Base-by-base conservation (phyloP, 83 land plant species). In the Diphasiastrum complanatum region DNA sequence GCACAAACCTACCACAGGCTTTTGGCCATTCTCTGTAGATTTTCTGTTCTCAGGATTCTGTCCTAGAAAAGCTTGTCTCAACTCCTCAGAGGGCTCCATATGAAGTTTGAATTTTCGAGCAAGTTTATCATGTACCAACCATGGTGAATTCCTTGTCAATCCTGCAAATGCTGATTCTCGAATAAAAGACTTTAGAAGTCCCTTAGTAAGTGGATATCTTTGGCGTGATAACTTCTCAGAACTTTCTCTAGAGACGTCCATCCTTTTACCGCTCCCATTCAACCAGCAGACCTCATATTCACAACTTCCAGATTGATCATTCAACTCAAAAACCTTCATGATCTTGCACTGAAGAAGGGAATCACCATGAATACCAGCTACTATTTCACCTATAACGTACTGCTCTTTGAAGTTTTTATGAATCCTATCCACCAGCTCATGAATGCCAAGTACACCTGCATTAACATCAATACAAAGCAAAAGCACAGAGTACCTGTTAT, bases 241-340 rank as follows among this genome's bases (percentile, higher is more conserved):
- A 27, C 46, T 45, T 35, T 47, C 70, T 33, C 48, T 48, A 43
- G 75, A 69, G 5, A 33, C 62, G 31, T 65, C 66, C 22, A 33
- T 47, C 35, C 51, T 46, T 41, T 66, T 66, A 8, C 63, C 62
- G 1, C 70, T 66, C 25, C 63, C 74, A 47, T 76, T 72, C 45
- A 88, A 68, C 91, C 87, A 85, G 3, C 72, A 85, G 11, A 92
- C 82, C 75, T 88, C 79, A 69, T 88, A 92, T 32, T 52, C 55
- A 18, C 45, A 40, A 18, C 33, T 60, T 25, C 26, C 61, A 27
- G 23, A 2, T 23, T 71, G 51, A 16, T 48, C 60, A 2, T 72
- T 66, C 19, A 47, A 47, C 41, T 53, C 69, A 24, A 85, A 27
- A 47, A 83, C 81, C 61, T 77, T 79, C 18, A 83, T 12, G 18